Base-by-base conservation (phyloP, 73 alveolate species). In the Uronychia binucleata region DNA sequence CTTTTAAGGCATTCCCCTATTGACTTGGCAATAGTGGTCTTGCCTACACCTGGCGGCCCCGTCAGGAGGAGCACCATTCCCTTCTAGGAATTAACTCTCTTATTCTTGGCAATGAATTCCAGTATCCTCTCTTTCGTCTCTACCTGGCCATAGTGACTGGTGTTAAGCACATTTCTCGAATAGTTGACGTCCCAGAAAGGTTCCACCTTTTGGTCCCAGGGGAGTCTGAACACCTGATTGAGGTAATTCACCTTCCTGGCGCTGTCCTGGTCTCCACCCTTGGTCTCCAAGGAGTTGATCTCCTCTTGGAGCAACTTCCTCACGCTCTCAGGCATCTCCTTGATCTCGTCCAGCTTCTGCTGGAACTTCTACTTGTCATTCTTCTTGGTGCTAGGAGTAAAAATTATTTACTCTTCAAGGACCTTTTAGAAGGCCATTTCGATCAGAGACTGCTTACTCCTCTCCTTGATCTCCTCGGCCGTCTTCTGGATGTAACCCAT, bases 41-140 rank as follows among this genome's bases (percentile, higher is more conserved):
- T 94, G 11, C 98, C 98, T 1, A 94, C 95, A 74, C 98, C 98
- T 59, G 98, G 98, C 25, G 98, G 98, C 32, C 98, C 98, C 29
- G 95, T 88, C 58, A 94, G 81, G 26, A 94, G 90, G 26, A 94
- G 90, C 8, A 94, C 94, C 92, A 94, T 88, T 19, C 98, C 98
- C 82, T 86, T 94, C 31, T 90, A 31, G 13, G 96, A 81, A 75
- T 94, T 91, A 34, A 91, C 91, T 33, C 95, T 58, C 82, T 94
- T 92, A 77, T 94, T 94, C 57, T 91, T 94, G 28, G 98, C 95
- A 74, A 94, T 92, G 87, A 94, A 91, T 85, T 94, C 98, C 19
- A 94, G 89, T 26, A 94, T 94, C 67, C 98, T 84, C 75, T 94
- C 98, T 77, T 94, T 94, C 0, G 94, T 88, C 60, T 94, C 95